phyloP scores from a whole-genome alignment of 768 basidiomycete species.

The Royoungia palumana region DNA sequence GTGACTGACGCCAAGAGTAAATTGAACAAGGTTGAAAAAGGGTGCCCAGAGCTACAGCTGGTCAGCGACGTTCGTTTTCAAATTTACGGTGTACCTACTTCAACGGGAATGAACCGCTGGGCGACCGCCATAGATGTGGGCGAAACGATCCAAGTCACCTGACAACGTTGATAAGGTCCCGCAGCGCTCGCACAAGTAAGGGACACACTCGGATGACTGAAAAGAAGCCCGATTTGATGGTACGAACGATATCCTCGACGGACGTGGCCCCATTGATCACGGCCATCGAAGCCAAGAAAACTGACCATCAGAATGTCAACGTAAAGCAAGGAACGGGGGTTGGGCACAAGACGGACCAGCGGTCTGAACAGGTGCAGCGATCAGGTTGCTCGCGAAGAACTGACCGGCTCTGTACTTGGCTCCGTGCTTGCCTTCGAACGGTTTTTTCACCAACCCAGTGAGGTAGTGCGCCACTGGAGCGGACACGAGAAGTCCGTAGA shows the following conservation, averaged over 20 bases:
- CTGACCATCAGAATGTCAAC: slow-evolving; percentile 32
- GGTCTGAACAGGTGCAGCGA: slow-evolving; percentile 75
- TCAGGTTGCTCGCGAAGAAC: slow-evolving; percentile 70
- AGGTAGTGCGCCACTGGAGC: slow-evolving; percentile 79
- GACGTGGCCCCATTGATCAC: slow-evolving; percentile 79
- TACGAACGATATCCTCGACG: slow-evolving; percentile 57
- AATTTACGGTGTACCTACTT: slow-evolving; percentile 41
- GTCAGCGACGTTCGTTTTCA: slow-evolving; percentile 2
- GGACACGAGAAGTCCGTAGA: slow-evolving; percentile 81
- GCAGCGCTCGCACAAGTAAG: neutral
- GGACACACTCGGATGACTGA: slow-evolving; percentile 62
- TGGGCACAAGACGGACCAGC: slow-evolving; percentile 42
- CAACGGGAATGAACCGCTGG: slow-evolving; percentile 74
- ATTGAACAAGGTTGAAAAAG: slow-evolving; percentile 79
- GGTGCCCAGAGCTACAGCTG: slow-evolving; percentile 74
- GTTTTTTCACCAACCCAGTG: slow-evolving; percentile 66
- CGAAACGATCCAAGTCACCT: slow-evolving; percentile 81
- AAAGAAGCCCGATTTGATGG: slow-evolving; percentile 71
- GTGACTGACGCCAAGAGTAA: slow-evolving; percentile 64
- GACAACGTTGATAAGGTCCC: slow-evolving; percentile 2
- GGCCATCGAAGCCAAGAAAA: slow-evolving; percentile 76
- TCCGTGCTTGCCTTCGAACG: slow-evolving; percentile 72
- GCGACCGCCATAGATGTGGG: slow-evolving; percentile 73
- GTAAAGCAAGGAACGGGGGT: neutral
- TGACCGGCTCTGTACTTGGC: slow-evolving; percentile 63